Base-by-base conservation (phyloP, 2,329 filamentous ascomycete species). In the Claviceps fusiformis region DNA sequence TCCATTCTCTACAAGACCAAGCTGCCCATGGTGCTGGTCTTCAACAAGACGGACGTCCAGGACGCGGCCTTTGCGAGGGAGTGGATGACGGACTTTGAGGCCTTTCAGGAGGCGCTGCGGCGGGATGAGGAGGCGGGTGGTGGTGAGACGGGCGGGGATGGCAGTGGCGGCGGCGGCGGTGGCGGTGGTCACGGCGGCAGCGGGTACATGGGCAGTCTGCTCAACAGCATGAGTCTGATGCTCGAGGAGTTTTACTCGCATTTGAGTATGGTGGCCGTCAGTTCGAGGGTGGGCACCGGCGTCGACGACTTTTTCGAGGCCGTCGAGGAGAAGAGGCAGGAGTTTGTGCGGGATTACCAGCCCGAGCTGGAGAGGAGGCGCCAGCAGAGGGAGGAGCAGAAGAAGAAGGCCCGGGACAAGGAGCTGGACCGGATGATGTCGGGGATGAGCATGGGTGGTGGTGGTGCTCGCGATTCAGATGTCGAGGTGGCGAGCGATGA, bases 21-120 rank as follows among this genome's bases (percentile, higher is more conserved):
- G 68, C 77, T 98, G 0, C 93, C 93, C 29, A 98, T 98, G 93
- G 95, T 98, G 54, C 75, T 98, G 8, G 93, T 98, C 11, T 97
- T 98, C 78, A 98, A 98, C 77, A 98, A 98, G 75, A 96, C 91
- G 0, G 93, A 98, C 65, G 89, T 95, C 46, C 89, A 95, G 68
- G 87, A 95, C 64, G 89, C 90, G 0, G 80, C 81, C 31, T 95
- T 95, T 65, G 93, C 91, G 1, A 93, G 92, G 72, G 90, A 97
- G 67, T 98, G 95, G 93, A 98, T 98, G 93, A 95, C 91, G 6
- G 92, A 98, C 70, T 98, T 96, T 65, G 93, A 98, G 61, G 83
- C 87, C 0, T 98, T 98, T 73, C 93, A 97, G 68, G 82, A 82
- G 17, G 92, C 95, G 0, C 75, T 98, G 49, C 80, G 82, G 51